A percentile compares a stretch with the other conserved stretches of the same genome.
Evolutionary conservation across 441 rosid species (phyloP).

Genomic region (Hypseocharis bilobata): DNA sequence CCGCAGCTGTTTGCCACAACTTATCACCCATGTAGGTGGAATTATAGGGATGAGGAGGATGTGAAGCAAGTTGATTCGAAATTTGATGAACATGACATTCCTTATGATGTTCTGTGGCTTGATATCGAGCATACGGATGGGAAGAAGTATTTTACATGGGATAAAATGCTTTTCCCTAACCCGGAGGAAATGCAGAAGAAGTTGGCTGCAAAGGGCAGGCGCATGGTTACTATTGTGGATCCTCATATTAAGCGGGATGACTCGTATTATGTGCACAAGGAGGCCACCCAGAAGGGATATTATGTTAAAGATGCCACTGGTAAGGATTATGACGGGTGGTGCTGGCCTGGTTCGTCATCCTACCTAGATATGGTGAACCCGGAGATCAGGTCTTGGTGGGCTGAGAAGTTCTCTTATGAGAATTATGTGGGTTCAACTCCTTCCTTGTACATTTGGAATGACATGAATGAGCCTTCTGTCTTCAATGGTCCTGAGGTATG

Average conservation of each 20-base stretch:
- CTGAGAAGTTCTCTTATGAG: conserved; percentile 59
- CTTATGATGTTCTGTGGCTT: conserved; percentile 94
- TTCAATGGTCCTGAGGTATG: conserved; percentile 98
- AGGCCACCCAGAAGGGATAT: conserved; percentile 68
- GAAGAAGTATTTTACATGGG: conserved; percentile 90
- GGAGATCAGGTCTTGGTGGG: conserved; percentile 90
- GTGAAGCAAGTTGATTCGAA: conserved; percentile 84
- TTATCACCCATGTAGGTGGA: conserved; percentile 99
- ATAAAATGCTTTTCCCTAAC: conserved; percentile 59
- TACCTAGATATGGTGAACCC: conserved; percentile 75
- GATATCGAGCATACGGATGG: conserved; percentile 96
- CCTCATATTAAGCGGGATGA: conserved; percentile 95
- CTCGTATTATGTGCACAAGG: conserved; percentile 63
- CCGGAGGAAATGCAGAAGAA: conserved; percentile 92
- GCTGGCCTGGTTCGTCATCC: conserved; percentile 97
- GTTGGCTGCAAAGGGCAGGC: conserved; percentile 82
- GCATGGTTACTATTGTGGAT: conserved; percentile 93
- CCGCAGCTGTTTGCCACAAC: conserved; percentile 81
- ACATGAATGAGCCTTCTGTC: conserved; percentile 99
- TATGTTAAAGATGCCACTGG: conserved; percentile 81
- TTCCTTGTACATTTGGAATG: conserved; percentile 88
- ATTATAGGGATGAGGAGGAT: conserved; percentile 97
- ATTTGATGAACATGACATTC: conserved; percentile 92
- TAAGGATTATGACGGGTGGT: conserved; percentile 95
- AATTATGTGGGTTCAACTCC: conserved; percentile 84